Evolutionary conservation across 2,329 filamentous ascomycete species (phyloP), one percentile per base, ranked within the genome.

Genomic region (Tolypocladium endophyticum): DNA sequence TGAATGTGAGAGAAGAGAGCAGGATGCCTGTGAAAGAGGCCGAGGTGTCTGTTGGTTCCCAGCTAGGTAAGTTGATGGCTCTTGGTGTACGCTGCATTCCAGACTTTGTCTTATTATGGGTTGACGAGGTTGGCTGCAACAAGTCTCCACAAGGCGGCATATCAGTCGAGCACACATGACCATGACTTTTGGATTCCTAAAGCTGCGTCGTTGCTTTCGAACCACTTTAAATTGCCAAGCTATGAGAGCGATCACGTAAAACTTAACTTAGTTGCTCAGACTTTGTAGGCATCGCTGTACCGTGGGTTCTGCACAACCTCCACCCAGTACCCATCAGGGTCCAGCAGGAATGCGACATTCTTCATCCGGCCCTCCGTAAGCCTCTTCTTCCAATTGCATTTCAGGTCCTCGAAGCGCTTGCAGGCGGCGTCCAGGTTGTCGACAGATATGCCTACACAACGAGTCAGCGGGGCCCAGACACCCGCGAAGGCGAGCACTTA

Each of bases 361-460:
- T 90, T 93, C 92, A 97, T 96, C 54, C 84, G 80, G 2, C 93
- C 93, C 64, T 97, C 93, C 2, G 90, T 96, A 62, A 97, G 81
- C 64, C 90, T 83, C 86, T 97, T 97, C 85, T 96, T 96, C 90
- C 92, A 99, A 74, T 83, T 87, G 59, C 93, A 88, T 7, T 87
- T 84, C 70, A 90, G 78, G 59, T 86, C 84, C 72, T 97, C 94
- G 66, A 97, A 92, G 18, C 92, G 84, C 70, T 87, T 77, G 75
- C 93, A 97, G 12, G 94, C 92, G 9, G 88, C 88, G 58, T 94
- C 87, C n/a, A 97, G 71, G 70, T 96, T 86, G 70, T 97, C 93
- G 16, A 97, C 92, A 1, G 87, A 81, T 58, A 97, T 77, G 70
- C 86, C 86, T 89, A 12, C 8, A 28, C 28, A n/a, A 57, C n/a